phyloP scores from a whole-genome alignment of 176 grass and related monocot genomes.

The Oryza meridionalis region DNA sequence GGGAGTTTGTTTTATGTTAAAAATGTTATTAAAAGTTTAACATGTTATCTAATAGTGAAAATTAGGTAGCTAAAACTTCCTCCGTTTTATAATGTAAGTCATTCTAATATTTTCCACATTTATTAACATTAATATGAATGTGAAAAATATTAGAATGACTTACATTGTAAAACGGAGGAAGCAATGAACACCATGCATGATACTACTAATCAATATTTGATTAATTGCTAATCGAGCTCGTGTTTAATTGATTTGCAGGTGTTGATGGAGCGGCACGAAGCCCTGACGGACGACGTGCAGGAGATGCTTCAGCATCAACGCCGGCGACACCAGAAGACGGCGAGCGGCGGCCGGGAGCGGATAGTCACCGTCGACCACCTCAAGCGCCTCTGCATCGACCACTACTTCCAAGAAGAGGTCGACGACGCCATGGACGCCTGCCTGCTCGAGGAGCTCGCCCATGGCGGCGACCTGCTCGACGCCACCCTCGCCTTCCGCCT shows the following conservation, averaged over 20 bases:
- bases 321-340: neutral
- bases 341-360: neutral
- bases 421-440: neutral
- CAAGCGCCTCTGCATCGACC: slow-evolving; percentile 51
- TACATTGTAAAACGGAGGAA: no score
- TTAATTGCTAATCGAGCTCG: neutral
- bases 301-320: slow-evolving; percentile 5
- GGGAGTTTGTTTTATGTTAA: no score
- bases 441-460: neutral
- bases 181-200: neutral
- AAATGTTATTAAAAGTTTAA: no score
- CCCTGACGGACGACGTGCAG: slow-evolving; percentile 3
- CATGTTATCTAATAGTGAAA: no score
- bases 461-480: slow-evolving; percentile 17
- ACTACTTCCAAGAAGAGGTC: slow-evolving; percentile 50
- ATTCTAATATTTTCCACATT: no score
- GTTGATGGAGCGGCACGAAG: neutral
- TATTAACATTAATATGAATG: no score
- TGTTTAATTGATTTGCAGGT: neutral
- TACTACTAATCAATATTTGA: neutral
- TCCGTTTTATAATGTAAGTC: no score
- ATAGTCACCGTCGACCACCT: slow-evolving; percentile 46
- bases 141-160: no score
- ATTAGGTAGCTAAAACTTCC: neutral
- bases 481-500: slow-evolving; percentile 50